phyloP scores from a whole-genome alignment of 148 eudicot genomes.

The Tetragonia tetragonoides region DNA sequence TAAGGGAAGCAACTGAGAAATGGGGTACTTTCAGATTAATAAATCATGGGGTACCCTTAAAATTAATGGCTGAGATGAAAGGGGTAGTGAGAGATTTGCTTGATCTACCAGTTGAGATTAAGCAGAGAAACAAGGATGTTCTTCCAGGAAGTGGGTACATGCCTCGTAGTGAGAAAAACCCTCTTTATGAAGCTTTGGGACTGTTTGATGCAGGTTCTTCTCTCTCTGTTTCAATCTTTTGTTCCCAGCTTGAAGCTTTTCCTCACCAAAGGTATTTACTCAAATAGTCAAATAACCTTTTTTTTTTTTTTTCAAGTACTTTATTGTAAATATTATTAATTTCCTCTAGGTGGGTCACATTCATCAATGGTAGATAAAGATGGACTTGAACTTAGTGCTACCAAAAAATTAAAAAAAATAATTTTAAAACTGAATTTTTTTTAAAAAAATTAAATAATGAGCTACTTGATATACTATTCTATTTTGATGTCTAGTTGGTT shows the following conservation, averaged over 20 bases:
- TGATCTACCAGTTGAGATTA: slow-evolving; percentile 57
- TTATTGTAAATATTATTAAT: not conserved
- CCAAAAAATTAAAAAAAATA: too few relatives aligned
- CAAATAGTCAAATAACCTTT: not conserved
- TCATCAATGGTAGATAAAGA: too few relatives aligned
- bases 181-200: slow-evolving; percentile 63
- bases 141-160: slow-evolving; percentile 63
- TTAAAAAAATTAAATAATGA: too few relatives aligned
- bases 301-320: not conserved
- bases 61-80: slow-evolving; percentile 64
- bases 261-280: slow-evolving; percentile 45
- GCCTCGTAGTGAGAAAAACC: slow-evolving; percentile 45
- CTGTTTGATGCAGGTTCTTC: slow-evolving; percentile 47
- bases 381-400: too few relatives aligned
- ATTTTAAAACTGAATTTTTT: too few relatives aligned
- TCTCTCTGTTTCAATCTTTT: slow-evolving; percentile 45
- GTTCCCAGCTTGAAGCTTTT: slow-evolving; percentile 47
- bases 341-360: too few relatives aligned
- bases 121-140: slow-evolving; percentile 50
- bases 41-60: slow-evolving; percentile 45
- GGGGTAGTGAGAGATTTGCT: slow-evolving; percentile 35
- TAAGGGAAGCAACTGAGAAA: slow-evolving; percentile 49
- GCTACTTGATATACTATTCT: too few relatives aligned
- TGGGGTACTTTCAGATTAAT: slow-evolving; percentile 69
- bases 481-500: too few relatives aligned